Evolutionary conservation across 768 basidiomycete species (phyloP).

Genomic region (Suillus weaverae): DNA sequence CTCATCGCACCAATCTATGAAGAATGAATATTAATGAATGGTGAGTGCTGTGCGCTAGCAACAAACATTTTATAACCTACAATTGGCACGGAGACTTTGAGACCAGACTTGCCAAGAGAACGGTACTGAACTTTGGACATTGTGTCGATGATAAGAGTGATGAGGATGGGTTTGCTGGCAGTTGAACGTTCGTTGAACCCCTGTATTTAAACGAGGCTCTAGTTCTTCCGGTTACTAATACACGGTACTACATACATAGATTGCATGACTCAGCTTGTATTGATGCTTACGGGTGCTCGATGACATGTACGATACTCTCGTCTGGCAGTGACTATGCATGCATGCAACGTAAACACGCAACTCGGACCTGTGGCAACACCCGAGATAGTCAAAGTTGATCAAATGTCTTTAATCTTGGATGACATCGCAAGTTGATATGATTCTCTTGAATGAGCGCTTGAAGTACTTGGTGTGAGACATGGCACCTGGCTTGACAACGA

Average conservation of each 20-base stretch:
- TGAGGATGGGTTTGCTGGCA: background rate
- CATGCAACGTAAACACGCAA: too few relatives aligned
- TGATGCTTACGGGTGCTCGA: background rate
- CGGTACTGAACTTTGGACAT: slow-evolving; percentile 28
- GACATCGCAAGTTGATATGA: too few relatives aligned
- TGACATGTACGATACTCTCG: too few relatives aligned
- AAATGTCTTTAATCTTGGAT: too few relatives aligned
- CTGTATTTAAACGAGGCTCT: background rate
- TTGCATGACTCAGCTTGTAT: background rate
- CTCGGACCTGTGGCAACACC: too few relatives aligned
- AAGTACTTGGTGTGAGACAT: background rate
- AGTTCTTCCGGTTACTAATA: background rate
- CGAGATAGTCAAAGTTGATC: too few relatives aligned
- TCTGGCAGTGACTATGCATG: too few relatives aligned
- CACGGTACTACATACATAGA: background rate
- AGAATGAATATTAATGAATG: background rate
- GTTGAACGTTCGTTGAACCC: too few relatives aligned
- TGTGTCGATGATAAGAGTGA: slow-evolving; percentile 9
- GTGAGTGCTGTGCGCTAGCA: background rate
- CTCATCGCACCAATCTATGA: slow-evolving; percentile 29
- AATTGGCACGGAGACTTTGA: slow-evolving; percentile 36
- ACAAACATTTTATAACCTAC: slow-evolving; percentile 14
- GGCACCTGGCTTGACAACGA: background rate
- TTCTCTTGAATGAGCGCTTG: too few relatives aligned
- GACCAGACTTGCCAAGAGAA: slow-evolving; percentile 32